These are phyloP conservation scores for Hura crepitans DNA, from an alignment of 441 rosid species.

Conservation along the genomic window DNA sequence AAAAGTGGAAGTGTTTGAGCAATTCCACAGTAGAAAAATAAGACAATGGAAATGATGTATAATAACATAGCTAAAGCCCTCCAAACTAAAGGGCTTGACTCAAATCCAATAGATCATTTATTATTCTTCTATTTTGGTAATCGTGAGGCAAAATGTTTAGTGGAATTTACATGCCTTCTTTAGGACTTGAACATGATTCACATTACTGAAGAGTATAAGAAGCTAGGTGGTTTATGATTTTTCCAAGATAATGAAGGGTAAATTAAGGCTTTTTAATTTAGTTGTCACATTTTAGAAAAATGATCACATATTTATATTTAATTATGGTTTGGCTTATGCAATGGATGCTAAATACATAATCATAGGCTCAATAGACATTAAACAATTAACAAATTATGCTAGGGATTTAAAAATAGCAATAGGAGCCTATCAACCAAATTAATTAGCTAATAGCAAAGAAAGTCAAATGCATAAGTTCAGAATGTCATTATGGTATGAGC, in stretches of 20 bases:
- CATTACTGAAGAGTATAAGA: constrained; percentile 68
- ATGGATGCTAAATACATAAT: constrained; percentile 89
- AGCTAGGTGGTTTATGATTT: constrained; percentile 86
- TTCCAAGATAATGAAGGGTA: constrained; percentile 85
- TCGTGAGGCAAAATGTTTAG: constrained; percentile 60
- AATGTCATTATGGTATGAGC: constrained; percentile 55
- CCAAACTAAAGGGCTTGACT: constrained; percentile 43
- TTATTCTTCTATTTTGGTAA: constrained; percentile 88
- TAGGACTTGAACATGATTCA: constrained; percentile 55
- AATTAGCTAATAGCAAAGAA: constrained; percentile 23
- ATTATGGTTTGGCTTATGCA: constrained; percentile 17
- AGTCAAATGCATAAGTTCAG: constrained; percentile 47
- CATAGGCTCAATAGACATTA: constrained; percentile 82
- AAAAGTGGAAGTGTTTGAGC: constrained; percentile 28
- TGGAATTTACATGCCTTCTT: constrained; percentile 67
- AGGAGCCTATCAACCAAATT: constrained; percentile 81
- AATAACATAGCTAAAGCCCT: constrained; percentile 30
- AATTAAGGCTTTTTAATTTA: background rate
- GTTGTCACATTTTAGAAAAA: too few relatives aligned
- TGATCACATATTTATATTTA: background rate
- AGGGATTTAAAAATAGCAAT: constrained; percentile 93
- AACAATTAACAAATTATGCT: constrained; percentile 86
- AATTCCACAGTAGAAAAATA: constrained; percentile 28
- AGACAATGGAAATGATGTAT: constrained; percentile 34
- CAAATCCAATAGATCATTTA: constrained; percentile 65